A percentile compares a stretch with the other conserved stretches of the same genome.
Conservation (phyloP, 345 rosid genomes). For the Acer negundo region DNA sequence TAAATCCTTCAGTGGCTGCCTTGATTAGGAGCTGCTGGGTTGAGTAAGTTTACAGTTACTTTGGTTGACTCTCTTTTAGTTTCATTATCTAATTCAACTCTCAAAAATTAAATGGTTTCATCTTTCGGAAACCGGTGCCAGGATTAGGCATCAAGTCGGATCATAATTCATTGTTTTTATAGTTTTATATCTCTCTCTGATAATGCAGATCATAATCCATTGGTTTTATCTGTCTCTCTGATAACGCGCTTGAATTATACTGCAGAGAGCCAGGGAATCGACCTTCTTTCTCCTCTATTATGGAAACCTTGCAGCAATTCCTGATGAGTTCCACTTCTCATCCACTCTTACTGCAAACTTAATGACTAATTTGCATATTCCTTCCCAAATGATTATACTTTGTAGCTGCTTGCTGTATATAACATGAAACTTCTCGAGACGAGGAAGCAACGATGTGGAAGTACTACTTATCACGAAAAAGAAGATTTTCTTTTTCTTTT, state of each 20-base stretch:
- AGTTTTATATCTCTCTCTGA: not conserved
- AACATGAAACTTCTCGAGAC: not conserved
- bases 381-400: no score
- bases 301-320: slow-evolving; percentile 42
- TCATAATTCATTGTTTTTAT: not conserved
- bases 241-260: slow-evolving; percentile 6
- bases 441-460: not conserved
- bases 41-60: slow-evolving; percentile 33
- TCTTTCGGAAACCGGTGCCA: not conserved
- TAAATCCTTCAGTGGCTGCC: slow-evolving; percentile 41
- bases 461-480: no score
- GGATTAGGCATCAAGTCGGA: not conserved
- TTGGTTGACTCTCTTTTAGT: not conserved
- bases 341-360: slow-evolving; percentile 1
- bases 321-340: slow-evolving; percentile 28
- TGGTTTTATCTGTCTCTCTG: not conserved
- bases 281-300: slow-evolving; percentile 42
- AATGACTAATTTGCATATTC: slow-evolving; percentile 8
- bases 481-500: no score
- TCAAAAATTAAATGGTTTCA: not conserved
- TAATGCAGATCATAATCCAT: not conserved
- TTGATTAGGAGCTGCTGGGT: slow-evolving; percentile 53
- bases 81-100: not conserved
- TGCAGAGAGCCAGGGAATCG: slow-evolving; percentile 52
- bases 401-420: slow-evolving; percentile 10